These are phyloP conservation scores for Colletotrichum chrysophilum DNA, from an alignment of 2,329 filamentous ascomycete genomes.

Conservation along the genomic window DNA sequence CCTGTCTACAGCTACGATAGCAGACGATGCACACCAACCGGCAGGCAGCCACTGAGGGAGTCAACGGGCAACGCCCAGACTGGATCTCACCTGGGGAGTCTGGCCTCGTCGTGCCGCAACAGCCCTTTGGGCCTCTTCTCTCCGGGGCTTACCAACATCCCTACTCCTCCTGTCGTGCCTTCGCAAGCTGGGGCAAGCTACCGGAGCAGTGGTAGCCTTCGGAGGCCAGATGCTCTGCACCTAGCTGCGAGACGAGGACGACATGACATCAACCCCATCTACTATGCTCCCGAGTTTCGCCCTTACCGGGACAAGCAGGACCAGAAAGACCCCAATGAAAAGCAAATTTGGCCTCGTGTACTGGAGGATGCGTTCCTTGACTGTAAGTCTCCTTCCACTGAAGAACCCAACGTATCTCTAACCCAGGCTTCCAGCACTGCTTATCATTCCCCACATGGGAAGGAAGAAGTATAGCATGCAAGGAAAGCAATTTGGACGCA, in stretches of 20 bases:
- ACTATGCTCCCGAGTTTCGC: slow-evolving; percentile 66
- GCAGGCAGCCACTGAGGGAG: slow-evolving; percentile 55
- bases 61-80: slow-evolving; percentile 57
- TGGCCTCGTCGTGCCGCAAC: slow-evolving; percentile 48
- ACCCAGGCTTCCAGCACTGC: slow-evolving; percentile 51
- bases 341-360: slow-evolving; percentile 66
- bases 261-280: slow-evolving; percentile 61
- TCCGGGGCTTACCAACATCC: slow-evolving; percentile 51
- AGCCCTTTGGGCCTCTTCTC: slow-evolving; percentile 47
- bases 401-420: neutral
- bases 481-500: slow-evolving; percentile 68
- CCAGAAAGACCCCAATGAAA: slow-evolving; percentile 67
- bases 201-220: slow-evolving; percentile 34
- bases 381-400: slow-evolving; percentile 47
- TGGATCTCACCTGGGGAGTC: slow-evolving; percentile 26
- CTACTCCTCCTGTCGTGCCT: slow-evolving; percentile 53
- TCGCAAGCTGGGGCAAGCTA: slow-evolving; percentile 49
- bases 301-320: slow-evolving; percentile 70
- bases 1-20: slow-evolving; percentile 52
- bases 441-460: slow-evolving; percentile 70
- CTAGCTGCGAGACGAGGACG: slow-evolving; percentile 34
- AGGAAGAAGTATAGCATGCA: slow-evolving; percentile 70
- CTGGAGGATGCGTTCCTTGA: slow-evolving; percentile 72
- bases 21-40: slow-evolving; percentile 42
- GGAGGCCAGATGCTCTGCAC: slow-evolving; percentile 30